Base-by-base conservation (phyloP, 441 rosid genomes). In the Corymbia citriodora region DNA sequence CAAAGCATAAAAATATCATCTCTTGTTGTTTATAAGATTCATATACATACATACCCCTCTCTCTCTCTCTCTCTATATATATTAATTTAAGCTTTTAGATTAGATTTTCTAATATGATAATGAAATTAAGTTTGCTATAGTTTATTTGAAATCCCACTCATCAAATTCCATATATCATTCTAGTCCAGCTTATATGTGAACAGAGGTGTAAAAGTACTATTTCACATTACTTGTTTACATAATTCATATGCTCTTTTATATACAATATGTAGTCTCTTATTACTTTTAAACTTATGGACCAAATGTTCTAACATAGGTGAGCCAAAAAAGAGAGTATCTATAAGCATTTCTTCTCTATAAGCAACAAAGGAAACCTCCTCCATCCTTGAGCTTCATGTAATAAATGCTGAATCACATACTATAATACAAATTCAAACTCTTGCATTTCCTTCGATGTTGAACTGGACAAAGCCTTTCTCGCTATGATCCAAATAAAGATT, bases 61-160 rank as follows among this genome's bases (percentile, higher is more conserved):
- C 33, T 33, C 33, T 33, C 33, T 33, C 33, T 33, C 33, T 33
- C 33, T 33, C 33, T 33, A 33, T 33, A 33, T 33, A 33, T 19
- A 2, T 3, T 36, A 36, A 36, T 19, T 19, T 72, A 72, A 72
- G 3, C 11, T 2, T 72, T 72, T 33, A 1, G 2, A 72, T 72
- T 33, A 33, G 3, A 18, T 3, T 55, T 18, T 18, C 59, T 18
- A 55, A 55, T 4, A 55, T 55, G 57, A 55, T 61, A 61, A 12
- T 3, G 2, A 72, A 72, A 0, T 2, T 72, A 21, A 21, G 17
- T 74, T 21, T 12, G 0, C 2, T 11, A 1, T 3, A 40, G 0
- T 40, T 74, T 74, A 74, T 74, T 40, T 3, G 5, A 21, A 25
- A 40, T 13, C 50, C 17, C 27, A 11, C 15, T 40, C 3, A 2